These are phyloP conservation scores for Lactifluus rugatus DNA, from an alignment of 768 basidiomycete genomes.

Conservation along the genomic window DNA sequence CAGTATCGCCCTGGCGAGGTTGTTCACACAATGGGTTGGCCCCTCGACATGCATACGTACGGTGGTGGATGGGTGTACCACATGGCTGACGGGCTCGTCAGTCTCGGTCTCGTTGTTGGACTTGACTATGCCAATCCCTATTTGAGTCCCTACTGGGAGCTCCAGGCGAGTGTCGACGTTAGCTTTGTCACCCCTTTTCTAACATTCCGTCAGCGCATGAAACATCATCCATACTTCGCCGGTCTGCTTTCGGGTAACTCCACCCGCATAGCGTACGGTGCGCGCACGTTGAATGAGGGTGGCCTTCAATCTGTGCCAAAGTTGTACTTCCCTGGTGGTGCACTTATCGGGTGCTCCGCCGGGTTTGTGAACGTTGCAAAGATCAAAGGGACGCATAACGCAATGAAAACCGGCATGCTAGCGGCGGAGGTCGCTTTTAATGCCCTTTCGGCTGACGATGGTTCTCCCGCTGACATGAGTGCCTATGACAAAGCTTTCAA, in stretches of 20 bases:
- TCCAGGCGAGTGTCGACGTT: constrained; percentile 53
- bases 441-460: constrained; percentile 34
- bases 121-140: constrained; percentile 94
- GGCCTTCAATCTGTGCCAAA: constrained; percentile 86
- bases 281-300: constrained; percentile 84
- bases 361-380: constrained; percentile 96
- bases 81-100: constrained; percentile 86
- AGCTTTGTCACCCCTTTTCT: neutral
- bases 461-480: constrained; percentile 49
- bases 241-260: constrained; percentile 63
- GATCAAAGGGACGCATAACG: constrained; percentile 98
- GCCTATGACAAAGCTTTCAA: constrained; percentile 60
- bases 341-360: constrained; percentile 88
- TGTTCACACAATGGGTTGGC: constrained; percentile 95
- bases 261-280: constrained; percentile 84
- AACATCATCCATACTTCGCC: constrained; percentile 90
- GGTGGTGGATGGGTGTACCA: constrained; percentile 96
- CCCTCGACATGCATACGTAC: constrained; percentile 68
- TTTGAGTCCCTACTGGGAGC: constrained; percentile 81
- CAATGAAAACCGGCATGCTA: constrained; percentile 98
- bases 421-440: constrained; percentile 84
- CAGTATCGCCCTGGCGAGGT: constrained; percentile 67
- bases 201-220: constrained; percentile 56
- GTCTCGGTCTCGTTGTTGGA: constrained; percentile 84
- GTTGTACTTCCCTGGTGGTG: constrained; percentile 86